phyloP scores from a whole-genome alignment of 2,329 filamentous ascomycete species.

The Arthrobotrys conoides region DNA sequence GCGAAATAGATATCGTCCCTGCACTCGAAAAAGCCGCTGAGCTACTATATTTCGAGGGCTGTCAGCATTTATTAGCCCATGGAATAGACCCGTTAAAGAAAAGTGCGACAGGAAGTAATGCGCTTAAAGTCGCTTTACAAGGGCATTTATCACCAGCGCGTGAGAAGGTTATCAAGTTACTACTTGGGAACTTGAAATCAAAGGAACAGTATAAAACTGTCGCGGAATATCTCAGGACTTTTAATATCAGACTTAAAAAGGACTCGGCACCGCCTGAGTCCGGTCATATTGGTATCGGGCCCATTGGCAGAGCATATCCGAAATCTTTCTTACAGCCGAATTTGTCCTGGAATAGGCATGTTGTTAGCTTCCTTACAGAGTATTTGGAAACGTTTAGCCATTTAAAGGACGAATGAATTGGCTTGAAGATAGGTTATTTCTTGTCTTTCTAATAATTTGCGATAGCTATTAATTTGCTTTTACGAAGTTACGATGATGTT shows the following conservation, averaged over 20 bases:
- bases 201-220: background rate
- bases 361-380: background rate
- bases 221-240: background rate
- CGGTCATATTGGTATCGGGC: too few relatives aligned
- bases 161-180: slow-evolving; percentile 7
- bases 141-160: background rate
- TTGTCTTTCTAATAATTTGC: too few relatives aligned
- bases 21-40: slow-evolving; percentile 13
- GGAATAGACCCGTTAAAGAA: slow-evolving; percentile 21
- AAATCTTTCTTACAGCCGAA: slow-evolving; percentile 4
- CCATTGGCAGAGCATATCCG: too few relatives aligned
- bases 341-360: background rate
- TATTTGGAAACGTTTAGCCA: slow-evolving; percentile 1
- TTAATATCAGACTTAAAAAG: background rate
- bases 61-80: slow-evolving; percentile 1
- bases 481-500: background rate
- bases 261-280: background rate
- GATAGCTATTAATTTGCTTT: too few relatives aligned
- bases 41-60: background rate
- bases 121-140: slow-evolving; percentile 10
- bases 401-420: background rate
- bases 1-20: background rate
- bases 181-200: slow-evolving; percentile 4
- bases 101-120: background rate
- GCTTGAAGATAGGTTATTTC: background rate